Base-by-base conservation (phyloP, 2,329 filamentous ascomycete species). In the Aureobasidium namibiae region DNA sequence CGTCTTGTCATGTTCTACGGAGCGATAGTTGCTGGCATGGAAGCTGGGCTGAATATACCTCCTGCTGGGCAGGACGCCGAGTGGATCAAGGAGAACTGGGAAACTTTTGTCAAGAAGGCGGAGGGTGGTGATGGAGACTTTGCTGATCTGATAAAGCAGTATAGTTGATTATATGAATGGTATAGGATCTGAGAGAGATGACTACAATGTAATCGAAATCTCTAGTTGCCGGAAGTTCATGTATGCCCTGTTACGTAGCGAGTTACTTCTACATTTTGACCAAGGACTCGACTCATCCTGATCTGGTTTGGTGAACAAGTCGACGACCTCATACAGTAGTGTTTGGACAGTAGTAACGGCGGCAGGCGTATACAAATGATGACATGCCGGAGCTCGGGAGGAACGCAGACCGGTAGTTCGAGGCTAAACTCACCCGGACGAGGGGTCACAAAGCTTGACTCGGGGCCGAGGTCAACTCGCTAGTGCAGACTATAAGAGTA, bases 101-200 rank as follows among this genome's bases (percentile, higher is more conserved):
- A 61, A 10, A 66, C 59, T 39, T 73, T 73, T 61, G 63, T 69
- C 50, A 62, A 65, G 65, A 68, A 65, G 62, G 71, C 71, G 6
- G 64, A 67, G n/a, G 61, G 56, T 23, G 71, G 70, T 24, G 66
- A 73, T 64, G 66, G 69, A 62, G 68, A 71, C 39, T 69, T 73
- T 52, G 53, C 33, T 56, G 67, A 23, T 1, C 9, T 49, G 45
- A 36, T 49, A 7, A 24, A 49, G 26, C 45, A 34, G 18, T 34
- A 50, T 49, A 49, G 46, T 36, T 33, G 46, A 49, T 36, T 8
- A 8, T 1, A 23, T 11, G 7, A 9, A 24, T 4, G 42, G 14
- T 29, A 8, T 10, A 14, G 4, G 26, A 29, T 29, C n/a, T n/a
- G n/a, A 29, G 26, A 29, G 26, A 29, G 4, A 9, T 29, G 26